Conservation (phyloP, 805 yeast genomes). For the Kurtzmaniella cleridarum region DNA sequence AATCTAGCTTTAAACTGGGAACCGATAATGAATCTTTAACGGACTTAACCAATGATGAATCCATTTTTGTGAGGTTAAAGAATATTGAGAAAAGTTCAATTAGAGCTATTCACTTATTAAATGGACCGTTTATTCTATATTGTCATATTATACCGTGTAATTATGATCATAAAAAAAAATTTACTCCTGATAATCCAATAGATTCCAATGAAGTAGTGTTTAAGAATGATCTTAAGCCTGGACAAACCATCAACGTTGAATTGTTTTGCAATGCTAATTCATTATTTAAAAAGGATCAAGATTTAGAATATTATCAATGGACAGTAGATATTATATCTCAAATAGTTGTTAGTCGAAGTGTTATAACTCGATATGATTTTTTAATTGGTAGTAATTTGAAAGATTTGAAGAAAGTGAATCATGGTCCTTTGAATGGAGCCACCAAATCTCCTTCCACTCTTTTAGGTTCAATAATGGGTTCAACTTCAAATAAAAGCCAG, state of each 20-base stretch:
- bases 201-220: slow-evolving; percentile 28
- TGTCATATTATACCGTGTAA: slow-evolving; percentile 38
- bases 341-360: slow-evolving; percentile 29
- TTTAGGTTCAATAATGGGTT: slow-evolving; percentile 2
- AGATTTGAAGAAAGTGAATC: slow-evolving; percentile 28
- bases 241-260: slow-evolving; percentile 57
- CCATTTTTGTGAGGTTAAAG: slow-evolving; percentile 31
- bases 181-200: slow-evolving; percentile 16
- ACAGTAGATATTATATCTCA: slow-evolving; percentile 37
- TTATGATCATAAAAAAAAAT: slow-evolving; percentile 20
- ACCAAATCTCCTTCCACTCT: slow-evolving; percentile 4
- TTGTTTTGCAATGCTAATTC: slow-evolving; percentile 47
- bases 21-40: slow-evolving; percentile 5
- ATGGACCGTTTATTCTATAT: slow-evolving; percentile 40
- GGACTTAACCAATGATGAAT: not conserved
- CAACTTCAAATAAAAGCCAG: no score
- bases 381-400: slow-evolving; percentile 33
- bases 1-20: not conserved
- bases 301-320: slow-evolving; percentile 25
- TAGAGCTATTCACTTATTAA: slow-evolving; percentile 36
- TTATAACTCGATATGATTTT: slow-evolving; percentile 28
- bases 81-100: slow-evolving; percentile 32
- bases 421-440: slow-evolving; percentile 12
- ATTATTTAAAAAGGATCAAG: slow-evolving; percentile 3
- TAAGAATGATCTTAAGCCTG: slow-evolving; percentile 55